A percentile compares a stretch with the other conserved stretches of the same genome.
These are phyloP conservation scores for Eutrema heterophyllum DNA, from an alignment of 345 rosid species.

Conservation along the genomic window DNA sequence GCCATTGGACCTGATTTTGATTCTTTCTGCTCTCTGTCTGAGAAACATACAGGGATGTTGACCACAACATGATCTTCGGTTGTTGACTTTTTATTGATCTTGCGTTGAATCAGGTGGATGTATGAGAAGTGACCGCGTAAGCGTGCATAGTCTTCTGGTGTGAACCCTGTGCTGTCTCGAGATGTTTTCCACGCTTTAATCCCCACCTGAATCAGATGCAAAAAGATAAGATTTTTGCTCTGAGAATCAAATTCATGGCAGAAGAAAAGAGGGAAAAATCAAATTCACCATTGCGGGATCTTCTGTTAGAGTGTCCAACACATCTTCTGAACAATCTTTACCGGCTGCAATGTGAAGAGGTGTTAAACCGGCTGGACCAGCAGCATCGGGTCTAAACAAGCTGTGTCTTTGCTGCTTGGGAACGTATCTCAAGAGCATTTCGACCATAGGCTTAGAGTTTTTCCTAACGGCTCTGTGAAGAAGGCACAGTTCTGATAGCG, in stretches of 20 bases:
- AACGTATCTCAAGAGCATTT: slow-evolving; percentile 66
- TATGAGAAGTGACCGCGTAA: slow-evolving; percentile 94
- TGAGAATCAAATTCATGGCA: background rate
- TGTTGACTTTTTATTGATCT: slow-evolving; percentile 48
- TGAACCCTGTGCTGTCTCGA: slow-evolving; percentile 79
- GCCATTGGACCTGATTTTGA: slow-evolving; percentile 43
- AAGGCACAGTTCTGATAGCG: slow-evolving; percentile 71
- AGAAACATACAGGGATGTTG: slow-evolving; percentile 40
- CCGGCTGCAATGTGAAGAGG: slow-evolving; percentile 99
- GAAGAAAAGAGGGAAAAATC: background rate
- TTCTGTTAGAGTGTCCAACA: slow-evolving; percentile 73
- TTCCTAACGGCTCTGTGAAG: slow-evolving; percentile 95
- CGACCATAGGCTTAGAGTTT: slow-evolving; percentile 72
- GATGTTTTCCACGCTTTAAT: slow-evolving; percentile 86
- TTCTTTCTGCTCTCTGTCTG: slow-evolving; percentile 26
- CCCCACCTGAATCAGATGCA: slow-evolving; percentile 58
- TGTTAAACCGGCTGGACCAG: slow-evolving; percentile 93
- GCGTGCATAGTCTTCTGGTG: slow-evolving; percentile 97
- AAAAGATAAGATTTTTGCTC: background rate
- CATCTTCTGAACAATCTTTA: slow-evolving; percentile 92
- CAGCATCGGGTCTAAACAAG: slow-evolving; percentile 80
- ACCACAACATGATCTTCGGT: slow-evolving; percentile 54
- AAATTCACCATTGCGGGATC: slow-evolving; percentile 83
- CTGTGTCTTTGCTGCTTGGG: slow-evolving; percentile 36
- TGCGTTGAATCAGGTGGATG: slow-evolving; percentile 88